Base-by-base conservation (phyloP, 352 stramenopile species). In the Pythium myriotylum region DNA sequence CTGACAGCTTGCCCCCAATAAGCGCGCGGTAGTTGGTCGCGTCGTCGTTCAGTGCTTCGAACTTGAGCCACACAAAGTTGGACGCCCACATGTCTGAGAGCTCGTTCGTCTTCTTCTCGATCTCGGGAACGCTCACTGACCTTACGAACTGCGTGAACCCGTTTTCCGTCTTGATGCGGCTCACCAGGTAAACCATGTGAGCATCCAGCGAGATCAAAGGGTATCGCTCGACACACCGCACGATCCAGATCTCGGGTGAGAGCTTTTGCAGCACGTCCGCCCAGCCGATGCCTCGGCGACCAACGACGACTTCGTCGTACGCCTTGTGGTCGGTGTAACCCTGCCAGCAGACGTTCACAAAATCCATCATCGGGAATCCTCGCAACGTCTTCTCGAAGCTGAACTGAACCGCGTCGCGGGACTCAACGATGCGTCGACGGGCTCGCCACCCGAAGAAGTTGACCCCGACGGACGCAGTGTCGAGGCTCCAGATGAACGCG, bases 361-460 rank as follows among this genome's bases (percentile, higher is more conserved):
- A 24, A 4, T 52, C 16, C 4, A 16, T 3, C 24, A 52, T 23
- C 16, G 32, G 23, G 46, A 17, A 39, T 4, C 46, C 46, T 4
- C 46, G 46, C 12, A 52, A 37, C 24, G 46, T 40, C 46, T 52
- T 52, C 7, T 52, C 8, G 24, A 4, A 52, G 23, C 17, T n/a
- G 12, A 52, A 40, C 16, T 50, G 51, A 7, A 59, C 9, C 39
- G 33, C 24, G 22, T 10, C n/a, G 2, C 26, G n/a, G 0, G 2
- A 10, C 4, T 12, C 2, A 9, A 29, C 24, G 37, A 59, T 47
- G 3, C 51, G 51, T 14, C n/a, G 20, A 19, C 17, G 27, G 23
- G 24, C 33, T 9, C 37, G 51, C 51, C 51, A 59, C 12, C 51
- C 51, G 20, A 59, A 20, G 24, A 50, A 26, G 5, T 35, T 35